Base-by-base conservation (phyloP, 2,329 filamentous ascomycete species). In the Neocatenulostroma microsporum region DNA sequence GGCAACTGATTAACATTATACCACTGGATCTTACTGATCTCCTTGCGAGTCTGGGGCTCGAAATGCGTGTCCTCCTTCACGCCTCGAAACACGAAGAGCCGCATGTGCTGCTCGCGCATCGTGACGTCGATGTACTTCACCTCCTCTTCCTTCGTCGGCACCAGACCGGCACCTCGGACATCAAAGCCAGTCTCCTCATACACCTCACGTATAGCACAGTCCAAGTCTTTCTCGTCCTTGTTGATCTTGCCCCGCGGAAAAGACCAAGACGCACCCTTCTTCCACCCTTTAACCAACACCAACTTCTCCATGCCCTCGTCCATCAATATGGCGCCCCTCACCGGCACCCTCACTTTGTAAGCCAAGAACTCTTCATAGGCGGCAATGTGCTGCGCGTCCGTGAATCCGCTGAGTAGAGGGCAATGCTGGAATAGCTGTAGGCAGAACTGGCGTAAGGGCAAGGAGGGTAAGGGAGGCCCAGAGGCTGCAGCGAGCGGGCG, bases 241-340 rank as follows among this genome's bases (percentile, higher is more conserved):
- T 95, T 95, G 64, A 98, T 96, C 66, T 98, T 98, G 25, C 91
- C 93, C 34, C 89, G 71, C 0, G 91, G 91, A 41, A 98, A 98
- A 58, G 87, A 94, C 91, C 91, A 98, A 57, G 82, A 89, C 10
- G 89, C 84, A 21, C 82, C 80, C 60, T 94, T 96, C 69, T 96
- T 98, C 86, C 88, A 98, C 12, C 91, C 93, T 57, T 94, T 93
- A 41, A 98, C 93, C 28, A 98, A 70, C 11, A 98, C 77, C 0
- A 87, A 84, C 35, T 87, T 80, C 54, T 96, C 89, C 88, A 98
- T 94, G n/a, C 75, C 76, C 42, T 87, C 72, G 57, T 95, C 95
- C 34, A 98, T 73, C 69, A 98, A 70, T 42, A 98, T 94, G 36
- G 87, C 89, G 23, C 91, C 91, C 48, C 91, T 78, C 12, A 98